Evolutionary conservation across 1,284 basidiomycete genomes (phyloP), one percentile per base, ranked within the genome.

Genomic region (Trametes versicolor): DNA sequence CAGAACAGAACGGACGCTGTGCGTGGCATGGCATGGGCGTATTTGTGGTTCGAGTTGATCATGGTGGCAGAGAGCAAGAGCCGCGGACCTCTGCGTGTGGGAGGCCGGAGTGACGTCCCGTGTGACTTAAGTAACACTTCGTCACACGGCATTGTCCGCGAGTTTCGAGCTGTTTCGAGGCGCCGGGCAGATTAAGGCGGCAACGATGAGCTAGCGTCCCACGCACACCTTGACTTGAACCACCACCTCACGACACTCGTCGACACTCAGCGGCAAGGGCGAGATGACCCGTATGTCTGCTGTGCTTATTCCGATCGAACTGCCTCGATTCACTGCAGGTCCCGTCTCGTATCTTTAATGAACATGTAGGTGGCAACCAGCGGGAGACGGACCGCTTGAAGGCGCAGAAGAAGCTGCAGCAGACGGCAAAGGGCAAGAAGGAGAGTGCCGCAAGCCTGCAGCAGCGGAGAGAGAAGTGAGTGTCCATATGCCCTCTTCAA

Each of bases 391-490:
- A 91, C 76, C 90, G 92, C 69, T 76, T 78, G 36, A 89, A 87
- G 75, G 88, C 90, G 12, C 87, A 88, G 80, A 94, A 94, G 81
- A 93, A 92, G 77, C 80, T 7, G 84, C 82, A 19, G 76, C 80
- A 2, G 54, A 9, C 21, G 37, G 69, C 68, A 57, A 90, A 89
- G 76, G 57, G 62, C 39, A 90, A 90, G 76, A 93, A 92, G 78
- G 90, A 93, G 76, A 91, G 88, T 70, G 87, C 82, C 0, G 68
- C 80, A 2, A 81, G 61, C 56, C 79, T 93, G 51, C 83, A 86
- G 56, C 89, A 90, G 77, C 85, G 91, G 70, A 90, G 89, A 77
- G 92, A 93, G 79, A 81, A 80, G 92, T 93, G 79, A 78, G 91
- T 87, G 64, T 43, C 15, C 41, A 60, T 58, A 23, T 23, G 21